Percentiles rank a stretch among this genome's conserved stretches.
Evolutionary conservation across 1,284 basidiomycete species (phyloP).

Genomic region (Hymenochaete sp.): DNA sequence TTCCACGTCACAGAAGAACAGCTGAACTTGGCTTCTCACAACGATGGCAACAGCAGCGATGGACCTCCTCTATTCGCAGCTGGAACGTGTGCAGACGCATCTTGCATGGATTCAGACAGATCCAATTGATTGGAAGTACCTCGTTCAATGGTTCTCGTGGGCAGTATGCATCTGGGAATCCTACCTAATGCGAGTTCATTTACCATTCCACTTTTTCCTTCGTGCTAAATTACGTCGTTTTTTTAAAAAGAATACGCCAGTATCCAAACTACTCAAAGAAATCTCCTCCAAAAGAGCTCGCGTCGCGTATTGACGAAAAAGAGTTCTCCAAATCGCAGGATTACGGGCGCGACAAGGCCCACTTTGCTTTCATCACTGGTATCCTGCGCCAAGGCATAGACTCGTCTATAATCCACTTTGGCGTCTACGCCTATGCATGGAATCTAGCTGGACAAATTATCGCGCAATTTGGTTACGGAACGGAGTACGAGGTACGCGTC

Average conservation of each 20-base stretch:
- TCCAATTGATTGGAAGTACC: slow-evolving; percentile 62
- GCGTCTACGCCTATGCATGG: slow-evolving; percentile 81
- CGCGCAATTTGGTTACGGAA: slow-evolving; percentile 48
- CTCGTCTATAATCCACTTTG: slow-evolving; percentile 63
- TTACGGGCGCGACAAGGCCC: slow-evolving; percentile 91
- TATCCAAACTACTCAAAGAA: slow-evolving; percentile 75
- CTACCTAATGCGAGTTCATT: slow-evolving; percentile 59
- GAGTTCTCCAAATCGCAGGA: slow-evolving; percentile 84
- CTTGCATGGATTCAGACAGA: slow-evolving; percentile 52
- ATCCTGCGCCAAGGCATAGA: slow-evolving; percentile 69
- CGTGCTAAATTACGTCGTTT: neutral
- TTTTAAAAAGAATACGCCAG: slow-evolving; percentile 58
- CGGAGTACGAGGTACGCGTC: slow-evolving; percentile 54
- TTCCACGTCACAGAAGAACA: too few species aligned
- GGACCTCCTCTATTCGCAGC: slow-evolving; percentile 21
- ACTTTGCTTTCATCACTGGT: slow-evolving; percentile 68
- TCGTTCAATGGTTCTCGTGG: slow-evolving; percentile 71
- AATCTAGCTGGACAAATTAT: slow-evolving; percentile 43
- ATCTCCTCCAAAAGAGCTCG: slow-evolving; percentile 70
- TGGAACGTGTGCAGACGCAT: slow-evolving; percentile 16
- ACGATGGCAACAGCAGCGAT: slow-evolving; percentile 16
- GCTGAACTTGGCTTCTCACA: too few species aligned
- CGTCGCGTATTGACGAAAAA: slow-evolving; percentile 60
- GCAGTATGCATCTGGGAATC: slow-evolving; percentile 75
- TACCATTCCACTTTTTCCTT: neutral